A percentile compares a stretch with the other conserved stretches of the same genome.
phyloP scores from a whole-genome alignment of 1,139 yeast species.

The Magnusiomyces ingens region DNA sequence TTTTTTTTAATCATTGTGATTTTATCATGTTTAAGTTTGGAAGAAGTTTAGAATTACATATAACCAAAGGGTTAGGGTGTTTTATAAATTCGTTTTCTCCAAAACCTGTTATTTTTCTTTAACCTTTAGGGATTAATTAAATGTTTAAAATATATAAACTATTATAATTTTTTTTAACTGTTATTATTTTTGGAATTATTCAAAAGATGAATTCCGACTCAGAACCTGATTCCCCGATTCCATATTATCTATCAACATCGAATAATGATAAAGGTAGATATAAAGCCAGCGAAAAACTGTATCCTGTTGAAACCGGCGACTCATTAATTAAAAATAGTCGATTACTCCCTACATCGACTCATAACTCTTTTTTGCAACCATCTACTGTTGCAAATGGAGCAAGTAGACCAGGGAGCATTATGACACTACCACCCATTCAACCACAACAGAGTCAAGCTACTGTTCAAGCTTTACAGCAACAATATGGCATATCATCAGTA shows the following conservation, averaged over 20 bases:
- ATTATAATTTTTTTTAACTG: too few relatives aligned
- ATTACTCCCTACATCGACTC: neutral
- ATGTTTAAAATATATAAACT: too few relatives aligned
- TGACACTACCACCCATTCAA: neutral
- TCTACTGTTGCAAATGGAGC: neutral
- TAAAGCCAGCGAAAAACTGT: neutral
- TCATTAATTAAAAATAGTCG: neutral
- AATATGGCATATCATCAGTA: constrained; percentile 27
- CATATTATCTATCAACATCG: neutral
- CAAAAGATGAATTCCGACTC: neutral
- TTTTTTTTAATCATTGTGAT: too few relatives aligned
- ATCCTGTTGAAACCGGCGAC: neutral
- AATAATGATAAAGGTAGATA: neutral
- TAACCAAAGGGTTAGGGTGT: too few relatives aligned
- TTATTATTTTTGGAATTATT: neutral
- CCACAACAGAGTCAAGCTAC: neutral
- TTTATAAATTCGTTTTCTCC: too few relatives aligned
- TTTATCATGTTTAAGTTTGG: too few relatives aligned
- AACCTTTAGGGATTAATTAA: too few relatives aligned
- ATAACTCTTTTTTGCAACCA: neutral
- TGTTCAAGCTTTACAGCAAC: constrained; percentile 2
- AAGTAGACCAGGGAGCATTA: constrained; percentile 1
- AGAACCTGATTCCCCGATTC: neutral
- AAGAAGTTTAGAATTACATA: too few relatives aligned
- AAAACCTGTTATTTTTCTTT: neutral